Conservation (phyloP, 1,284 basidiomycete species). For the Leccinum subrobustum region DNA sequence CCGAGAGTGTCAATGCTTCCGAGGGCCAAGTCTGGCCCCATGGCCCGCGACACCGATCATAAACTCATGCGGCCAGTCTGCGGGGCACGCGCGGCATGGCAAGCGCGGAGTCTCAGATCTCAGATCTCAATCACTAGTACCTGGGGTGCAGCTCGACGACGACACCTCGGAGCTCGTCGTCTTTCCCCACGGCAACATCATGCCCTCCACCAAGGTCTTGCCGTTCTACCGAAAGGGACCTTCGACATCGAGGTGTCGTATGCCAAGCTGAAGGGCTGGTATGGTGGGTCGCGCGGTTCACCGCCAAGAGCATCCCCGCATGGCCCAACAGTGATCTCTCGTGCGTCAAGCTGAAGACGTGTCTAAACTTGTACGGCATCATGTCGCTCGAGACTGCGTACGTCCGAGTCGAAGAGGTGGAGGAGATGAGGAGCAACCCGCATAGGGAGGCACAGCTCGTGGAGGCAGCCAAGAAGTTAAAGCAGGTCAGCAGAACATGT, state of each 20-base stretch:
- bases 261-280: conserved; percentile 50
- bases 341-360: conserved; percentile 85
- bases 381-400: conserved; percentile 60
- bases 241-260: conserved; percentile 79
- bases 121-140: no score
- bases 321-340: conserved; percentile 69
- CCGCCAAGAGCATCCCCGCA: conserved; percentile 75
- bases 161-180: conserved; percentile 81
- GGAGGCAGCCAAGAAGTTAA: conserved; percentile 73
- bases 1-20: no score
- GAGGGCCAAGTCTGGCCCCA: no score
- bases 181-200: conserved; percentile 77
- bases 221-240: conserved; percentile 86
- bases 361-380: conserved; percentile 79
- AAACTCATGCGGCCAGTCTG: no score
- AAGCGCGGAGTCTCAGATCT: no score
- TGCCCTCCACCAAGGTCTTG: conserved; percentile 84
- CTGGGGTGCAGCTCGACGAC: conserved; percentile 52
- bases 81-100: no score
- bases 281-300: conserved; percentile 77
- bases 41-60: no score
- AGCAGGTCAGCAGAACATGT: conserved; percentile 44
- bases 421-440: conserved; percentile 46
- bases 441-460: conserved; percentile 43
- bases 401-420: no score